These are phyloP conservation scores for Antarctomyces pellizariae DNA, from an alignment of 495 filamentous ascomycete genomes.

Conservation along the genomic window DNA sequence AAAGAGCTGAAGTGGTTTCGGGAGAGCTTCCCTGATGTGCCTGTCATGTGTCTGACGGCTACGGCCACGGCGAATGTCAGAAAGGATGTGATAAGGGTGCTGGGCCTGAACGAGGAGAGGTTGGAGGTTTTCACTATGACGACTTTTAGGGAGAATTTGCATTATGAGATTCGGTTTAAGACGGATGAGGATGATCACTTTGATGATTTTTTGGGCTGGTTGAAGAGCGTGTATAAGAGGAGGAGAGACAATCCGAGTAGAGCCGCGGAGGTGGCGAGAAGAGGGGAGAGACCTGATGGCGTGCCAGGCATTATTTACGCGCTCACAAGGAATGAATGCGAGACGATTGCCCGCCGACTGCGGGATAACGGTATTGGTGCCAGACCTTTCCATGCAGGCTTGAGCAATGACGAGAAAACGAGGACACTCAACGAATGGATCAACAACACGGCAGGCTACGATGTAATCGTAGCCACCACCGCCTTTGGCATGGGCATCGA, in stretches of 20 bases:
- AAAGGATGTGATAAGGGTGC: slow-evolving; percentile 50
- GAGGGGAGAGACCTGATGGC: slow-evolving; percentile 28
- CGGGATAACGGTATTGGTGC: slow-evolving; percentile 38
- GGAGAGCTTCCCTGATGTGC: slow-evolving; percentile 52
- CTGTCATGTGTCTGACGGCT: slow-evolving; percentile 77
- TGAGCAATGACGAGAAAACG: slow-evolving; percentile 35
- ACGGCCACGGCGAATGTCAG: slow-evolving; percentile 67
- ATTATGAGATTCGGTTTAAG: slow-evolving; percentile 82
- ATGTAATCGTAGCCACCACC: slow-evolving; percentile 83
- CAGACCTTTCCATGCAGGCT: slow-evolving; percentile 45
- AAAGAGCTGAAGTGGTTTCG: slow-evolving; percentile 78
- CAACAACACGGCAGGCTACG: slow-evolving; percentile 45
- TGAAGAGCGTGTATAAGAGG: slow-evolving; percentile 42
- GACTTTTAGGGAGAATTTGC: slow-evolving; percentile 61
- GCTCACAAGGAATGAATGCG: slow-evolving; percentile 51
- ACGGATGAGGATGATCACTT: slow-evolving; percentile 49
- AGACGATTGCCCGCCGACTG: slow-evolving; percentile 42
- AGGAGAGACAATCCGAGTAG: slow-evolving; percentile 24
- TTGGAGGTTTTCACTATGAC: slow-evolving; percentile 62
- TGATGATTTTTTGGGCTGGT: slow-evolving; percentile 45
- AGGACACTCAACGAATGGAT: slow-evolving; percentile 52
- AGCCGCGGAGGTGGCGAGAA: slow-evolving; percentile 23
- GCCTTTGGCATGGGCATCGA: slow-evolving; percentile 98
- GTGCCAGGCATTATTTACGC: slow-evolving; percentile 85
- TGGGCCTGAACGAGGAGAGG: slow-evolving; percentile 34